A percentile compares a stretch with the other conserved stretches of the same genome.
These are phyloP conservation scores for Hypoxylon sp. DNA, from an alignment of 2,329 filamentous ascomycete genomes.

Conservation along the genomic window DNA sequence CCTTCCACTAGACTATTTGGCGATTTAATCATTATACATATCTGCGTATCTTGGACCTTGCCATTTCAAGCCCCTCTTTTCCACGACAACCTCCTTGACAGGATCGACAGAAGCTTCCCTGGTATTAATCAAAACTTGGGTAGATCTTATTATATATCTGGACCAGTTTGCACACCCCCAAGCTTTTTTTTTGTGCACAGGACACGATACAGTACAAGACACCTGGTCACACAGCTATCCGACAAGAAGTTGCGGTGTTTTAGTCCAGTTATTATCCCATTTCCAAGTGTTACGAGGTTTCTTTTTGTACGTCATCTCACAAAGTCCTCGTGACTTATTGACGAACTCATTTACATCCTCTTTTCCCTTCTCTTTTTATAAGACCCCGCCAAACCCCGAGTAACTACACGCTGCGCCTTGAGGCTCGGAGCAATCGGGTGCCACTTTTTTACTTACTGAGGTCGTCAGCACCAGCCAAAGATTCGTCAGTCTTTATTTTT, in stretches of 20 bases:
- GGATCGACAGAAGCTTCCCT: slow-evolving; percentile 35
- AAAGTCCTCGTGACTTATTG: slow-evolving; percentile 36
- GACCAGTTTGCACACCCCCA: too few relatives aligned
- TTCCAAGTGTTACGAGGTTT: slow-evolving; percentile 35
- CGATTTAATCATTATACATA: slow-evolving; percentile 43
- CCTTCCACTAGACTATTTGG: slow-evolving; percentile 39
- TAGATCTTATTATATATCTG: slow-evolving; percentile 40
- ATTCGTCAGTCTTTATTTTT: slow-evolving; percentile 36
- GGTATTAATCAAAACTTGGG: slow-evolving; percentile 34
- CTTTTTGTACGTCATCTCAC: slow-evolving; percentile 36
- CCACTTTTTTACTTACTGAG: slow-evolving; percentile 26
- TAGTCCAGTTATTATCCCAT: slow-evolving; percentile 32
- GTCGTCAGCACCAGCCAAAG: slow-evolving; percentile 32
- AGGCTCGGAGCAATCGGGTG: slow-evolving; percentile 35
- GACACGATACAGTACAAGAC: slow-evolving; percentile 31
- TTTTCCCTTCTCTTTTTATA: slow-evolving; percentile 20
- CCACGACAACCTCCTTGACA: slow-evolving; percentile 37
- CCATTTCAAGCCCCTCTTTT: slow-evolving; percentile 35
- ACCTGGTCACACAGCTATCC: slow-evolving; percentile 38
- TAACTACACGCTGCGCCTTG: slow-evolving; percentile 31
- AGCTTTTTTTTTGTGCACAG: slow-evolving; percentile 30
- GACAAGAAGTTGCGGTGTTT: slow-evolving; percentile 34
- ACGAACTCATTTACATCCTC: slow-evolving; percentile 3
- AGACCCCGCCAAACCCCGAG: slow-evolving; percentile 21
- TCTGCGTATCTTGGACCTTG: slow-evolving; percentile 37